Evolutionary conservation across 306 rosid genomes (phyloP), one percentile per base, ranked within the genome.

Genomic region (Casuarina equisetifolia): DNA sequence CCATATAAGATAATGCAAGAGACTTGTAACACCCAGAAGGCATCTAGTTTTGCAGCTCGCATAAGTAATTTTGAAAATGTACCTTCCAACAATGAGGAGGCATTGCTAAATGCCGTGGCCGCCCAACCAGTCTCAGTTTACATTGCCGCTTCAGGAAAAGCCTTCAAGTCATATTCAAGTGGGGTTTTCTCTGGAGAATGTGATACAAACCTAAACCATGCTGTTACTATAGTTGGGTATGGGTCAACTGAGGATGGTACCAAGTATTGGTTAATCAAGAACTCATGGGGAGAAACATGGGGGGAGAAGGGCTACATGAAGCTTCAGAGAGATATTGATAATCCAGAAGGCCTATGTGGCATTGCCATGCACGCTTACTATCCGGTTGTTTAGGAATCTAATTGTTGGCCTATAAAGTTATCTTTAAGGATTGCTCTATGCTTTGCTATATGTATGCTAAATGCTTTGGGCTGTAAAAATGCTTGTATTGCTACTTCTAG

Each of bases 291-390:
- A 1, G 1, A 16, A 6, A 1, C 1, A 0, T 85, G 84, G 88
- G 88, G 88, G 5, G 78, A 79, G 40, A 32, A 4, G 38, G 84
- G 88, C n/a, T 82, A 76, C 74, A 78, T 78, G 67, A 75, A 43
- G 70, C 2, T 85, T 4, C 6, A 2, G 9, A 85, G 81, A 63
- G 75, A 73, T 9, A 0, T 6, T 6, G 66, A 38, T 36, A 9
- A 17, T 4, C 70, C 77, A 12, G 40, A 10, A 38, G 70, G 53
- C 0, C 69, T 62, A 1, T 62, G 69, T 38, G 69, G 44, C 42
- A 11, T 61, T 61, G 40, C 15, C 40, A 4, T 0, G 5, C 0
- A 10, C 0, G 1, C 40, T 61, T 11, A 3, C 15, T 61, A 36
- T 35, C 43, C 43, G 11, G 59, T 46, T 46, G 50, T 11, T 46